Base-by-base conservation (phyloP, 495 filamentous ascomycete species). In the Penicillium parvum region DNA sequence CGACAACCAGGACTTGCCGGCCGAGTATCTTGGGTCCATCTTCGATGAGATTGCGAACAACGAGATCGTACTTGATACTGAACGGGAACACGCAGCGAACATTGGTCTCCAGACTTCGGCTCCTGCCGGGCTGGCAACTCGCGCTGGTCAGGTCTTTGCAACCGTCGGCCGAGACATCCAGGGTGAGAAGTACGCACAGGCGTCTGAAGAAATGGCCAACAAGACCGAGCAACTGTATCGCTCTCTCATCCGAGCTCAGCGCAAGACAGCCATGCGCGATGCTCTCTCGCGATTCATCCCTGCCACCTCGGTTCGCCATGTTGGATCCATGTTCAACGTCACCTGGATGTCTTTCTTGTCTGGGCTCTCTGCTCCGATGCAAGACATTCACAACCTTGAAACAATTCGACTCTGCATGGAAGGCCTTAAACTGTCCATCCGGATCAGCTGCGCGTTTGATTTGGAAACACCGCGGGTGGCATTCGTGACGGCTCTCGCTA, bases 301-400 rank as follows among this genome's bases (percentile, higher is more conserved):
- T 9, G 92, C 94, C 1, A 88, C 88, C 1, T 96, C 90, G 0
- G 90, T 86, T 60, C 90, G 85, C 48, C 92, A 99, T 65, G 85
- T 95, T 37, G 92, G 92, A 0, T 90, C 92, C 3, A 99, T 99
- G 91, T 99, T 99, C 52, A 90, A 97, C 50, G 90, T 95, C 11
- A 94, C 88, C 0, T 99, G 92, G 92, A 99, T 96, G 91, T 92
- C 91, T 14, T 95, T 96, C 66, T 83, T 97, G 57, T 96, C 89
- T 7, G 88, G 88, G 0, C 74, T 97, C 18, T 95, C 92, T 3
- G 89, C 86, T 19, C 82, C 89, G 44, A 89, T 89, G 64, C 91
- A 96, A 53, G 88, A 91, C 57, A 86, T 87, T 0, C 85, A 94
- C 39, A 92, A 95, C 58, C 72, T 95, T 14, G 88, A 95, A 53